A percentile compares a stretch with the other conserved stretches of the same genome.
Evolutionary conservation across 345 rosid genomes (phyloP).

Genomic region (Ceriops zippeliana): DNA sequence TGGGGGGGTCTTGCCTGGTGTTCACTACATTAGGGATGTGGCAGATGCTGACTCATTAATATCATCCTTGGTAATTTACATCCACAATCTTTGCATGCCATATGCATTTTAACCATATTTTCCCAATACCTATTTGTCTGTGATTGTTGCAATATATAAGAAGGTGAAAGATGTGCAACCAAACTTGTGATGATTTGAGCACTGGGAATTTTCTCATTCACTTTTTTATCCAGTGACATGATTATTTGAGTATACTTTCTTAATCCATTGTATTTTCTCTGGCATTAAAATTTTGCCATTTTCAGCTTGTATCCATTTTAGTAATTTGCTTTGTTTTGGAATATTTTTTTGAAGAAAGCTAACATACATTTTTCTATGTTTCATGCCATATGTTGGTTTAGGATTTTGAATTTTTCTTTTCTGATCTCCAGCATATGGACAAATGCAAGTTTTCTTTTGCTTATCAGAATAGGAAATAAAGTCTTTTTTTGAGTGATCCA

Average conservation of each 20-base stretch:
- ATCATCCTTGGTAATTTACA: constrained; percentile 62
- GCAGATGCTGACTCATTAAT: constrained; percentile 87
- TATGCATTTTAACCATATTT: too few species aligned
- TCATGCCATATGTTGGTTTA: constrained; percentile 1
- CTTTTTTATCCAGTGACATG: too few species aligned
- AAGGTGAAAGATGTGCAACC: too few species aligned
- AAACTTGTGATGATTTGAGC: too few species aligned
- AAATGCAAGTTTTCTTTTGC: background rate
- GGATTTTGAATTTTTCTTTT: background rate
- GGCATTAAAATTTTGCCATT: background rate
- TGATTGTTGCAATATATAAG: too few species aligned
- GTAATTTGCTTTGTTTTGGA: too few species aligned
- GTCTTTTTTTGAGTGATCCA: too few species aligned
- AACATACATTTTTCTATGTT: background rate
- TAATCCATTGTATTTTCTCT: too few species aligned
- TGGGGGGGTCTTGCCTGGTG: constrained; percentile 86
- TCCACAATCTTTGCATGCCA: too few species aligned
- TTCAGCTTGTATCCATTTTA: background rate
- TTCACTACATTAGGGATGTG: constrained; percentile 88
- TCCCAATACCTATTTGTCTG: too few species aligned
- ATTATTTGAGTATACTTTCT: too few species aligned
- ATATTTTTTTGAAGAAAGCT: background rate
- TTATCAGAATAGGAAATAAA: background rate
- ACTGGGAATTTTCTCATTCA: too few species aligned
- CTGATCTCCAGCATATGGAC: background rate